Conservation (phyloP, 768 basidiomycete species). For the Floccularia luteovirens region DNA sequence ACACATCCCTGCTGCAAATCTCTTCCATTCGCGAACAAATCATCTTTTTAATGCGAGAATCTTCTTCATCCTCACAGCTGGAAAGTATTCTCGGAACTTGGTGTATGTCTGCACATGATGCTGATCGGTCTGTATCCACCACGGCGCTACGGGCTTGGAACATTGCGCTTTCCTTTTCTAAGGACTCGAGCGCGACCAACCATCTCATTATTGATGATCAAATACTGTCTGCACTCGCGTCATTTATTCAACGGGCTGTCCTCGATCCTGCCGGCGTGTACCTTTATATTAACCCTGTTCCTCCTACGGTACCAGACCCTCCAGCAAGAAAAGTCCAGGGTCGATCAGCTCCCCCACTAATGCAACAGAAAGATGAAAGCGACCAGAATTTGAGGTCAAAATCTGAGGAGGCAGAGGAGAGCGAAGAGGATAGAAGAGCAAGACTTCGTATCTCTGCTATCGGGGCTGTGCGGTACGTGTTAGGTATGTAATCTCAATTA, state of each 20-base stretch:
- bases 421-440: constrained; percentile 59
- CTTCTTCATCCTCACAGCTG: constrained; percentile 37
- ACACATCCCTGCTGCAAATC: constrained; percentile 58
- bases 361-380: constrained; percentile 20
- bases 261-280: constrained; percentile 60
- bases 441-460: constrained; percentile 64
- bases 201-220: constrained; percentile 21
- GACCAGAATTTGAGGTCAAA: constrained; percentile 31
- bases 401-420: constrained; percentile 59
- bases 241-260: constrained; percentile 46
- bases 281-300: constrained; percentile 53
- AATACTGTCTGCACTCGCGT: constrained; percentile 27
- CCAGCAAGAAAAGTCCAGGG: constrained; percentile 21
- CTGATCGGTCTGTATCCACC: constrained; percentile 53
- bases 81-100: constrained; percentile 65
- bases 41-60: constrained; percentile 40
- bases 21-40: constrained; percentile 39
- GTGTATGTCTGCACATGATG: constrained; percentile 64
- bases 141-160: constrained; percentile 51
- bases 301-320: constrained; percentile 24
- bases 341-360: constrained; percentile 11
- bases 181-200: constrained; percentile 2
- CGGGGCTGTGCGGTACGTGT: constrained; percentile 54
- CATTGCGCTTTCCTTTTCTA: constrained; percentile 15
- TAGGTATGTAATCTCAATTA: constrained; percentile 35